Evolutionary conservation across 2,329 filamentous ascomycete species (phyloP), one percentile per base, ranked within the genome.

Genomic region (Grosmannia huntii): DNA sequence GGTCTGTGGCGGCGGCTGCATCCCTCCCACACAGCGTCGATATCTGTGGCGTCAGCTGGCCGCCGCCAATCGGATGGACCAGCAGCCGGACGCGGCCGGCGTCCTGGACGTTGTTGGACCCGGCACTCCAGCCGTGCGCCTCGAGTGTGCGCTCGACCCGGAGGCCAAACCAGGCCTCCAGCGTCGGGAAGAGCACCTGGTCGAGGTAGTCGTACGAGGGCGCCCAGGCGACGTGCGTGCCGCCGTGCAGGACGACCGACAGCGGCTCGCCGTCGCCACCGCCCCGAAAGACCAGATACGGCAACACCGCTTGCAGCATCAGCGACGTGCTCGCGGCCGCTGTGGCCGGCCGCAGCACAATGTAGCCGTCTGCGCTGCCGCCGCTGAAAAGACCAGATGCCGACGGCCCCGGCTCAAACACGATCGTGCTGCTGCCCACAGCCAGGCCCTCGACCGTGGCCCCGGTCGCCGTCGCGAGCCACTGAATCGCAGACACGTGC

Each of bases 141-240:
- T 71, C 68, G 11, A 84, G 64, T 21, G 67, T 63, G 9, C 79
- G 66, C 60, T 78, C 72, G 4, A 81, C 71, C 1, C 59, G 57
- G 48, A 83, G 67, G 1, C 75, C 73, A 57, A 83, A 82, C 4
- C 72, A 71, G 2, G 72, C 69, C 64, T 80, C 71, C 0, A 85
- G 68, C 0, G 73, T 70, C 3, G 82, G 82, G 36, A 84, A 68
- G 1, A 85, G 71, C 0, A 85, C 77, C 64, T 84, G 82, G 64
- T 83, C 79, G 4, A 84, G 68, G 64, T 85, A 86, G 64, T 86
- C 82, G 60, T 74, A 83, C n/a, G 76, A 81, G 1, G 75, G 71
- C 0, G 81, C 82, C 64, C 75, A 82, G 11, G 73, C 70, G 2
- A 80, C 76, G 62, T 85, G 84, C 1, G 82, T 84, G 19, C 82